Evolutionary conservation across 371 early-diverging fungal species (phyloP).

Genomic region (Polyrhizophydium stewartii): DNA sequence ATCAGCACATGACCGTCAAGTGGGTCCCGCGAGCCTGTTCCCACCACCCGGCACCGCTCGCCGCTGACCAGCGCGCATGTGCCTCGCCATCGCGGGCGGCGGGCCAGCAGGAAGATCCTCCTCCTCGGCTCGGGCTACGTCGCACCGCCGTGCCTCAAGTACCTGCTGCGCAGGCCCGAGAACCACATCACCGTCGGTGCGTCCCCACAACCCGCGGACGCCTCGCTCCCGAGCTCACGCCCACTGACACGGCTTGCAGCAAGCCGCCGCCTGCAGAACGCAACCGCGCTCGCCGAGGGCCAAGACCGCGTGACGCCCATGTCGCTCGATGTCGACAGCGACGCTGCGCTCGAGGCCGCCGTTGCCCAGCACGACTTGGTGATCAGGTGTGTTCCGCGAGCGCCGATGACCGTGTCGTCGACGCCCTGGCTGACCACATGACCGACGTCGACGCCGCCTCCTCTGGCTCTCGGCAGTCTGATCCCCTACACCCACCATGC

Average conservation of each 20-base stretch:
- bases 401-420: neutral
- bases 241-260: constrained; percentile 40
- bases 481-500: constrained; percentile 94
- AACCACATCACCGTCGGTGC: constrained; percentile 72
- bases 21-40: no score
- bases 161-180: constrained; percentile 61
- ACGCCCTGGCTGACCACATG: neutral
- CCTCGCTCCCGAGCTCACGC: no score
- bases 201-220: constrained; percentile 1
- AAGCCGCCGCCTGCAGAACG: constrained; percentile 69
- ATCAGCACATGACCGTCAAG: no score
- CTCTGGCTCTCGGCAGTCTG: constrained; percentile 48
- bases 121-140: constrained; percentile 94
- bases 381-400: constrained; percentile 55
- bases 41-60: no score
- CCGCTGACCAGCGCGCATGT: no score
- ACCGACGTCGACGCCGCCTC: neutral
- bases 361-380: constrained; percentile 82
- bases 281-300: constrained; percentile 60
- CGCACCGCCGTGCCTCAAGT: constrained; percentile 83
- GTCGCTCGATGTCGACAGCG: constrained; percentile 51
- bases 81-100: no score
- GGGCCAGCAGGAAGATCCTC: constrained; percentile 45
- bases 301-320: constrained; percentile 37
- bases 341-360: constrained; percentile 50